A percentile compares a stretch with the other conserved stretches of the same genome.
These are phyloP conservation scores for Citrus sinensis DNA, from an alignment of 345 rosid genomes.

Conservation along the genomic window DNA sequence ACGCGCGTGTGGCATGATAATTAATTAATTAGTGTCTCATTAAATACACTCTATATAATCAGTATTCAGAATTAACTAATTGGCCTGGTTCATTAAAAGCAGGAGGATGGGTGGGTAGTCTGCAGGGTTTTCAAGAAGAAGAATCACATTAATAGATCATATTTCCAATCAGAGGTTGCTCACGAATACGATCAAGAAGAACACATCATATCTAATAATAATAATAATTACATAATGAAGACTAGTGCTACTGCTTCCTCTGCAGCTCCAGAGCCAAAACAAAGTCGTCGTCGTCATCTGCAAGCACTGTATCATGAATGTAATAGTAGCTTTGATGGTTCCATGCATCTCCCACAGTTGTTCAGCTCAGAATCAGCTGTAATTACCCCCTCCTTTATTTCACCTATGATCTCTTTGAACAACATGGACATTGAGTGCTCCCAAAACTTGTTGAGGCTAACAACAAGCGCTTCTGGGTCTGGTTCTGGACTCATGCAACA, in stretches of 20 bases:
- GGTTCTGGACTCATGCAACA: conserved; percentile 21
- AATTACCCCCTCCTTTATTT: conserved; percentile 20
- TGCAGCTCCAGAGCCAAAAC: conserved; percentile 21
- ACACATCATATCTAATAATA: conserved; percentile 6
- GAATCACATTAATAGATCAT: conserved; percentile 43
- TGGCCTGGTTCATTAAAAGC: conserved; percentile 17
- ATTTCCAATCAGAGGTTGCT: conserved; percentile 40
- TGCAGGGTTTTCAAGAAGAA: conserved; percentile 78
- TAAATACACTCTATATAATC: background rate
- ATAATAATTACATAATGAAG: conserved; percentile 15
- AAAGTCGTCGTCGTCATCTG: conserved; percentile 12
- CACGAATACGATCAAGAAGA: conserved; percentile 32
- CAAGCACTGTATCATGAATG: conserved; percentile 28
- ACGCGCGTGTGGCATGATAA: background rate
- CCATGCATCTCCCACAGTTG: conserved; percentile 80
- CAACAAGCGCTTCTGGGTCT: conserved; percentile 21
- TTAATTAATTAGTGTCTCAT: background rate
- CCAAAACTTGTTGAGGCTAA: conserved; percentile 64
- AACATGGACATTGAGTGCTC: conserved; percentile 54
- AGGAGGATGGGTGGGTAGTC: conserved; percentile 78
- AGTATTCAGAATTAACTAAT: background rate
- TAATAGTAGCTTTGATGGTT: conserved; percentile 27
- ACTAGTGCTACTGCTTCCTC: conserved; percentile 14
- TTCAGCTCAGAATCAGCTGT: conserved; percentile 66
- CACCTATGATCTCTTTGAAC: conserved; percentile 32